These are phyloP conservation scores for Hamigera avellanea DNA, from an alignment of 495 filamentous ascomycete species.

Conservation along the genomic window DNA sequence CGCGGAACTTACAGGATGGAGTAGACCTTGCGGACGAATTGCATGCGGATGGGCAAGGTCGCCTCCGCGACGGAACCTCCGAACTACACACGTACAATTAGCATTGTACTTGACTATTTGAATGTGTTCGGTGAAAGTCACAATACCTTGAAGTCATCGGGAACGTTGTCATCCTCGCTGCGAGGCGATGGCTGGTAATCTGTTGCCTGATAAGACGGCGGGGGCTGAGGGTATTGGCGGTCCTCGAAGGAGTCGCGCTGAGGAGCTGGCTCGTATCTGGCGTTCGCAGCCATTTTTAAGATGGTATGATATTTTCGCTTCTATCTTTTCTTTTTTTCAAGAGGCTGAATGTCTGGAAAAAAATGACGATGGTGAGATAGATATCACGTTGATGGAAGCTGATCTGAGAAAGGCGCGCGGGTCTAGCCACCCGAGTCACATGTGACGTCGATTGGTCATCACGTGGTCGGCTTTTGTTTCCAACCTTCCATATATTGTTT, in stretches of 20 bases:
- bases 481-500: no score
- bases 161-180: conserved; percentile 79
- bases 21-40: conserved; percentile 94
- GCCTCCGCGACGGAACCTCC: conserved; percentile 86
- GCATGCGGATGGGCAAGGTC: conserved; percentile 89
- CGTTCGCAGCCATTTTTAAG: conserved; percentile 48
- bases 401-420: no score
- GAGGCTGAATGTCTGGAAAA: no score
- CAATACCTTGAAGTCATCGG: conserved; percentile 93
- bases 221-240: conserved; percentile 63
- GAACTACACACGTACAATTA: conserved; percentile 41
- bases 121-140: background rate
- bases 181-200: conserved; percentile 44
- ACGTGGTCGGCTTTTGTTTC: no score
- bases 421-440: no score
- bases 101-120: conserved; percentile 1
- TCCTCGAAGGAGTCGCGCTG: conserved; percentile 65
- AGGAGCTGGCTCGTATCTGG: conserved; percentile 59
- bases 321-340: no score
- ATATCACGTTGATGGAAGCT: no score
- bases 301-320: no score
- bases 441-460: no score
- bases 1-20: conserved; percentile 67
- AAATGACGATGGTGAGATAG: no score
- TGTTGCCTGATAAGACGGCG: conserved; percentile 55